phyloP scores from a whole-genome alignment of 371 early-diverging fungal species.

The Funneliformis caledonium region DNA sequence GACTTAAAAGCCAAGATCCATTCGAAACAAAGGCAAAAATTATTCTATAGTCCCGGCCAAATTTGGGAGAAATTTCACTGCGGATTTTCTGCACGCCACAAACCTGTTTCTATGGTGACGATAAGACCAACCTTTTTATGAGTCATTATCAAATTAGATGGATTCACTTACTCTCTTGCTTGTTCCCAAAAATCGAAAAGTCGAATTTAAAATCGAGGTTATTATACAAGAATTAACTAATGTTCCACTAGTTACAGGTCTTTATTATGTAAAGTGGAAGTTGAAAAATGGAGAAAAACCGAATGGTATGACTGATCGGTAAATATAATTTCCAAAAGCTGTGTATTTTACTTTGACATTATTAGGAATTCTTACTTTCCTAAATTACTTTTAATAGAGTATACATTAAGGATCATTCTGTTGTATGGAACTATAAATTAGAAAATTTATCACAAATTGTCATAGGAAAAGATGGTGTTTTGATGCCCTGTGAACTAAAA shows the following conservation, averaged over 20 bases:
- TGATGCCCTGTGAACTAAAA: constrained; percentile 62
- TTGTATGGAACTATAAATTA: constrained; percentile 58
- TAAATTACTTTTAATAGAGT: constrained; percentile 46
- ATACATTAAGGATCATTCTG: constrained; percentile 60
- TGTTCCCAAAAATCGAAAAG: constrained; percentile 62
- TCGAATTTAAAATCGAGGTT: constrained; percentile 56
- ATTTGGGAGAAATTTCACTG: no score
- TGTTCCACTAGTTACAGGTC: constrained; percentile 69
- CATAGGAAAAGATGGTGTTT: constrained; percentile 61
- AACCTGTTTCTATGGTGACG: no score
- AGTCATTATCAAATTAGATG: neutral
- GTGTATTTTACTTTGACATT: no score
- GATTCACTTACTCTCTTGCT: constrained; percentile 53
- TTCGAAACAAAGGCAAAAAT: no score
- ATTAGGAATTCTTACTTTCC: neutral
- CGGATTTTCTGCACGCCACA: no score
- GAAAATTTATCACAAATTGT: constrained; percentile 52
- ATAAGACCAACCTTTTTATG: neutral
- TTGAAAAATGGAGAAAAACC: constrained; percentile 55
- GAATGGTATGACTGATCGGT: constrained; percentile 58
- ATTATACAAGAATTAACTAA: constrained; percentile 64
- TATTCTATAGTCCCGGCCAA: no score
- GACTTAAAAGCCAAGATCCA: no score
- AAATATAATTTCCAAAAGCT: neutral
- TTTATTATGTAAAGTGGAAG: constrained; percentile 69